phyloP scores from a whole-genome alignment of 805 yeast species.

The Candida sanyiensis region DNA sequence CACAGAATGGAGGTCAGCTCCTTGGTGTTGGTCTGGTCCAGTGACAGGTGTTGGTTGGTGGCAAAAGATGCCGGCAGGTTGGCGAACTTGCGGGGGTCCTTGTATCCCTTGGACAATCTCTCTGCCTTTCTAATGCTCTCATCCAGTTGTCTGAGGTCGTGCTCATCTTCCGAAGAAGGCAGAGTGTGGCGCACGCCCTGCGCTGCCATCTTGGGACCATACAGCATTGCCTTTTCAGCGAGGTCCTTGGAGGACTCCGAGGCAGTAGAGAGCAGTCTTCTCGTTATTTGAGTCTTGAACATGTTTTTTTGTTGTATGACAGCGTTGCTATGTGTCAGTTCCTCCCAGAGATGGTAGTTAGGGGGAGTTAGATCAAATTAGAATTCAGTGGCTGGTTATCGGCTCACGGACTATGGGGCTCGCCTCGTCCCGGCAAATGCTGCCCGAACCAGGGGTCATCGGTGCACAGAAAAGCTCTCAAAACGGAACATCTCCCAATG shows the following conservation, averaged over 20 bases:
- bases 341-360: too few relatives aligned
- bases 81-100: constrained; percentile 16
- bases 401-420: too few relatives aligned
- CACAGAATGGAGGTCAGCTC: constrained; percentile 45
- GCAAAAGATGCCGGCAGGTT: constrained; percentile 52
- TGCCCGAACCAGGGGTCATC: too few relatives aligned
- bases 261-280: constrained; percentile 18
- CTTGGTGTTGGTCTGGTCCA: constrained; percentile 35
- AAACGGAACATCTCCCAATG: background rate
- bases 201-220: constrained; percentile 10
- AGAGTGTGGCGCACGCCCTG: background rate
- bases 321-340: too few relatives aligned
- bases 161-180: constrained; percentile 3
- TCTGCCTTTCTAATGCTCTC: constrained; percentile 25
- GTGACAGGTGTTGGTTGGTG: constrained; percentile 47
- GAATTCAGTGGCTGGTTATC: too few relatives aligned
- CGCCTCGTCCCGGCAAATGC: too few relatives aligned
- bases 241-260: constrained; percentile 22
- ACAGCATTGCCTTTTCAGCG: constrained; percentile 20
- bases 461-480: too few relatives aligned
- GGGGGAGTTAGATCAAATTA: too few relatives aligned
- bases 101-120: constrained; percentile 15
- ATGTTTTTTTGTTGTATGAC: too few relatives aligned
- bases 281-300: background rate
- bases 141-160: constrained; percentile 20